These are phyloP conservation scores for Cyberlindnera xylosilytica DNA, from an alignment of 805 yeast genomes.

Conservation along the genomic window DNA sequence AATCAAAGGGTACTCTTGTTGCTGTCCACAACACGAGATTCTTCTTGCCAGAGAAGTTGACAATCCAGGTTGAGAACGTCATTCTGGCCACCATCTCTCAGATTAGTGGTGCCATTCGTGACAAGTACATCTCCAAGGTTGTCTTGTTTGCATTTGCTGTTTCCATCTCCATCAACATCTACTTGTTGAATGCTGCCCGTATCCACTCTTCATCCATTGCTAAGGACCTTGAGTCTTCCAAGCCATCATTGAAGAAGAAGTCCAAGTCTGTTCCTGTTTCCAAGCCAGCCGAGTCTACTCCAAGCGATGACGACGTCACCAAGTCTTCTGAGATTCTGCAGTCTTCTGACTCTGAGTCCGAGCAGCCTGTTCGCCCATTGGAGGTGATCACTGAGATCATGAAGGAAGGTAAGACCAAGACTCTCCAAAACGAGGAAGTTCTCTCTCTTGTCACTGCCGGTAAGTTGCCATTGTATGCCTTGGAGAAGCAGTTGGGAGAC, in stretches of 20 bases:
- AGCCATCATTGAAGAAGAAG: slow-evolving; percentile 29
- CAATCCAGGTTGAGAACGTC: slow-evolving; percentile 61
- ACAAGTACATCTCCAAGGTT: slow-evolving; percentile 74
- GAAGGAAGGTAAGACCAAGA: slow-evolving; percentile 69
- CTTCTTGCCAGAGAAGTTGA: slow-evolving; percentile 53
- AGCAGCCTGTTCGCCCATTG: slow-evolving; percentile 43
- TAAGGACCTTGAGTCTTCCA: slow-evolving; percentile 23
- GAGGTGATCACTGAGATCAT: slow-evolving; percentile 62
- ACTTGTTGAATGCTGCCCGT: slow-evolving; percentile 83
- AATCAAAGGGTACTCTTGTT: slow-evolving; percentile 48
- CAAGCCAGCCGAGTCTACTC: slow-evolving; percentile 9
- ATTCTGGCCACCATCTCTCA: slow-evolving; percentile 48
- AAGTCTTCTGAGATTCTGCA: slow-evolving; percentile 27
- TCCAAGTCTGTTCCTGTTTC: slow-evolving; percentile 35
- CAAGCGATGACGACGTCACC: slow-evolving; percentile 16
- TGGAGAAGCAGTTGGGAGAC: slow-evolving; percentile 88
- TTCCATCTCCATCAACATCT: slow-evolving; percentile 78
- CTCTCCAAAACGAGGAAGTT: slow-evolving; percentile 71
- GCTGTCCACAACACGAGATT: slow-evolving; percentile 55
- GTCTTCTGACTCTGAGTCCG: slow-evolving; percentile 35
- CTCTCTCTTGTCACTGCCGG: slow-evolving; percentile 67
- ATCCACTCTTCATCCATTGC: slow-evolving; percentile 45
- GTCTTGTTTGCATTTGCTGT: slow-evolving; percentile 68
- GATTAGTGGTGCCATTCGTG: slow-evolving; percentile 69
- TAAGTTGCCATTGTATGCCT: slow-evolving; percentile 86